Conservation (phyloP, 2,329 filamentous ascomycete species). For the Chrysoporthe austroafricana region DNA sequence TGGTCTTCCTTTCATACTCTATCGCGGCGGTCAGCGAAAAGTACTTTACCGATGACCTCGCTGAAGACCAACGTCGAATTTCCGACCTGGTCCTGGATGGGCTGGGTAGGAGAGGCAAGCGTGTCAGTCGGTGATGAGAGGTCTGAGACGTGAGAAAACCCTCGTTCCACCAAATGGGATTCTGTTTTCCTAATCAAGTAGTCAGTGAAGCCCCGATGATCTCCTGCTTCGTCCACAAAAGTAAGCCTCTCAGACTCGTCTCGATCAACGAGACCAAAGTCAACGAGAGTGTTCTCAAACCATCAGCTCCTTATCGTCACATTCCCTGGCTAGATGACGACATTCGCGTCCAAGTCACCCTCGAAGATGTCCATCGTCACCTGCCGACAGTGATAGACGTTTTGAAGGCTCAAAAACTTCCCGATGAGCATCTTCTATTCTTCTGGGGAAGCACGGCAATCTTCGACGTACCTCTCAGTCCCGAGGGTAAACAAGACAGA, state of each 20-base stretch:
- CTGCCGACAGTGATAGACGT: not conserved
- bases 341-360: not conserved
- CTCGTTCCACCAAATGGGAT: not conserved
- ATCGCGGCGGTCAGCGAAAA: not conserved
- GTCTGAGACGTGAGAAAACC: not conserved
- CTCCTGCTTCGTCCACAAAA: not conserved
- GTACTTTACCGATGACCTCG: constrained; percentile 2
- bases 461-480: not conserved
- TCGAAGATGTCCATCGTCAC: not conserved
- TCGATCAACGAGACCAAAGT: not conserved
- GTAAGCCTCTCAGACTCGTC: not conserved
- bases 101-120: constrained; percentile 1
- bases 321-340: not conserved
- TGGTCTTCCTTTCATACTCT: not conserved
- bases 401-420: not conserved
- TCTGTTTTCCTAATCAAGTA: not conserved
- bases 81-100: constrained; percentile 17
- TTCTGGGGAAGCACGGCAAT: constrained; percentile 12
- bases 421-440: constrained; percentile 3
- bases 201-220: not conserved
- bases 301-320: not conserved
- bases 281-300: not conserved
- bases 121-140: not conserved
- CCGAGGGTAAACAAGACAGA: not conserved
- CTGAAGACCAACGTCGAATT: not conserved